Evolutionary conservation across 2,329 filamentous ascomycete species (phyloP), one percentile per base, ranked within the genome.

Genomic region (Hymenoscyphus scutula): DNA sequence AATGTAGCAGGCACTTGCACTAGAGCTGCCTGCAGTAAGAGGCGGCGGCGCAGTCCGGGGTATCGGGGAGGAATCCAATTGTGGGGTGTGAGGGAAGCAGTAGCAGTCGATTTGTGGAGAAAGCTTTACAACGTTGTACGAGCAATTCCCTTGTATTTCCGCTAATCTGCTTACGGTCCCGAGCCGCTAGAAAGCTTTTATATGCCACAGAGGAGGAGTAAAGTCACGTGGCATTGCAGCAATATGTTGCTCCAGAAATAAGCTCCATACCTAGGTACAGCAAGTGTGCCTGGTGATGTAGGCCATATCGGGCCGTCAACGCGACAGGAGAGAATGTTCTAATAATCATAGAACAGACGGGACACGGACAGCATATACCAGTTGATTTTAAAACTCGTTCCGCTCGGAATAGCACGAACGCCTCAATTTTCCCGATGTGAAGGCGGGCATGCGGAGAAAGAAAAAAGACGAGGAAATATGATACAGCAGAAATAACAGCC

Each of bases 41-140:
- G 25, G 53, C 25, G 37, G 29, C 23, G 45, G 15, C 38, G 19
- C 2, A 56, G 53, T 27, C 51, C 41, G 38, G 41, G 59, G 59
- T 45, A 58, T 62, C 55, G 45, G 29, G 38, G 27, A 57, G 45
- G 23, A 45, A 32, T 27, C 32, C 37, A 59, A 51, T 10, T 51
- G 45, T 51, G 56, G 61, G 45, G 56, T 29, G 59, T 29, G 32
- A 48, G 61, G 53, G 11, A 53, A 37, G 19, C 19, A 29, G 15
- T 15, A 37, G 19, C 19, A 29, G 15, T 15, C 34, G 37, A 51
- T 27, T 48, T 56, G 38, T 23, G 45, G 56, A 55, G 56, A 48
- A 56, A 54, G 34, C 7, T 51, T 25, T 51, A 25, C 45, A 48
- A 56, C 41, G 34, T 2, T 51, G 13, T 51, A 25, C 45, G 45